Evolutionary conservation across 352 stramenopile species (phyloP).

Genomic region (Globisporangium nodosum): DNA sequence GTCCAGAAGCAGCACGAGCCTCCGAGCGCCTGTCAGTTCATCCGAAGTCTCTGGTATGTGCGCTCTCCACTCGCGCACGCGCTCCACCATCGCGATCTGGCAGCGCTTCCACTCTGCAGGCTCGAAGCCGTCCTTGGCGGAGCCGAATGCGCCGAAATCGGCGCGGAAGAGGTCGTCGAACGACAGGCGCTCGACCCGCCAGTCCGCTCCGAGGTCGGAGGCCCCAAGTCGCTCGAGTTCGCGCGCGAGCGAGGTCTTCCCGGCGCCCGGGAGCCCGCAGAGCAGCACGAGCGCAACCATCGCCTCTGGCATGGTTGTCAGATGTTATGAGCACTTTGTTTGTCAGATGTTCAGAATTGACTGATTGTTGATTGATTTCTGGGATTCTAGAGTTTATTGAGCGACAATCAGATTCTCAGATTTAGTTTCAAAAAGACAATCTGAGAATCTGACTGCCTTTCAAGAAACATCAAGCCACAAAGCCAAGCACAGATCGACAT

Average conservation of each 20-base stretch:
- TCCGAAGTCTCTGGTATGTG: background rate
- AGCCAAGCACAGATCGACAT: too few relatives aligned
- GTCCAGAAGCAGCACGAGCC: slow-evolving; percentile 52
- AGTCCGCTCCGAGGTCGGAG: background rate
- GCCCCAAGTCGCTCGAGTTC: background rate
- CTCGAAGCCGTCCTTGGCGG: slow-evolving; percentile 24
- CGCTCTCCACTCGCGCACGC: slow-evolving; percentile 15
- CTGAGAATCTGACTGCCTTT: background rate
- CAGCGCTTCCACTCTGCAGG: slow-evolving; percentile 44
- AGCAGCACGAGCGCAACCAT: slow-evolving; percentile 34
- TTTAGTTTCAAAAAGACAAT: background rate
- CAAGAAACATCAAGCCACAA: too few relatives aligned
- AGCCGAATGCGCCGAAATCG: background rate
- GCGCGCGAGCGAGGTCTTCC: slow-evolving; percentile 57
- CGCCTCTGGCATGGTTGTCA: background rate
- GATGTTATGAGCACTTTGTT: background rate
- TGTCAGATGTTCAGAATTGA: background rate
- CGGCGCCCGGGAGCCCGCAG: slow-evolving; percentile 58
- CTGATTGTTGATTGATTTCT: background rate
- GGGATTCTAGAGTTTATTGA: background rate
- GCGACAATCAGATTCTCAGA: background rate
- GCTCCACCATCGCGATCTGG: slow-evolving; percentile 38
- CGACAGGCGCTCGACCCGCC: slow-evolving; percentile 30
- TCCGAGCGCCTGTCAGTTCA: slow-evolving; percentile 2
- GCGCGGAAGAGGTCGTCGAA: slow-evolving; percentile 54